Conservation (phyloP, 176 grass and related monocot species). For the Lolium rigidum region DNA sequence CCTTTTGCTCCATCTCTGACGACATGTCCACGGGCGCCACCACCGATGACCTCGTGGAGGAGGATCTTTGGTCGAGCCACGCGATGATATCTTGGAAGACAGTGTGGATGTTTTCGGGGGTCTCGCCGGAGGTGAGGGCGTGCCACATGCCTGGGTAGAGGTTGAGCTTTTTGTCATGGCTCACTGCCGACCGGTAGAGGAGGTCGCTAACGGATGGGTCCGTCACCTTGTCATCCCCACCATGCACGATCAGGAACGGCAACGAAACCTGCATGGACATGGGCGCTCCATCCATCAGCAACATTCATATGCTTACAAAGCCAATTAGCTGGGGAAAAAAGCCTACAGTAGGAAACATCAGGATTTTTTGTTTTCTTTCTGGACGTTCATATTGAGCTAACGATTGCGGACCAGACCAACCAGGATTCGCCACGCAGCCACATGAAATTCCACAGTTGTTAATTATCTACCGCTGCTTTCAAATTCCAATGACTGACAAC, state of each 20-base stretch:
- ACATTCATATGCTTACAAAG: neutral
- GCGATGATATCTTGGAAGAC: conserved; percentile 65
- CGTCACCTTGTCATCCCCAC: conserved; percentile 70
- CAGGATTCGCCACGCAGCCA: too few relatives aligned
- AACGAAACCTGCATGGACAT: conserved; percentile 50
- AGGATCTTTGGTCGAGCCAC: conserved; percentile 64
- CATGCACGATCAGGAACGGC: conserved; percentile 71
- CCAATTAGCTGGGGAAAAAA: neutral
- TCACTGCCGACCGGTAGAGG: conserved; percentile 48
- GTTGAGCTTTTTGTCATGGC: conserved; percentile 68
- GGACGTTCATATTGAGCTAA: too few relatives aligned
- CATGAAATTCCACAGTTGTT: too few relatives aligned
- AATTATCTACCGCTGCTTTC: too few relatives aligned
- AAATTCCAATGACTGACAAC: too few relatives aligned
- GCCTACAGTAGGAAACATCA: neutral
- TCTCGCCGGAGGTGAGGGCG: conserved; percentile 76
- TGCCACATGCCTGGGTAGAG: conserved; percentile 79
- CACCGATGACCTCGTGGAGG: neutral
- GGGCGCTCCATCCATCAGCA: neutral
- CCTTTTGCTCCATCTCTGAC: conserved; percentile 11
- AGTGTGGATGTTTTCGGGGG: conserved; percentile 42
- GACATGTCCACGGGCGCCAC: neutral
- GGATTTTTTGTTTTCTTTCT: too few relatives aligned
- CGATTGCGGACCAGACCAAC: too few relatives aligned
- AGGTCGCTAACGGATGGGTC: conserved; percentile 65